phyloP scores from a whole-genome alignment of 225 moss, liverwort and hornwort genomes.

The Thuidium tamariscinum region DNA sequence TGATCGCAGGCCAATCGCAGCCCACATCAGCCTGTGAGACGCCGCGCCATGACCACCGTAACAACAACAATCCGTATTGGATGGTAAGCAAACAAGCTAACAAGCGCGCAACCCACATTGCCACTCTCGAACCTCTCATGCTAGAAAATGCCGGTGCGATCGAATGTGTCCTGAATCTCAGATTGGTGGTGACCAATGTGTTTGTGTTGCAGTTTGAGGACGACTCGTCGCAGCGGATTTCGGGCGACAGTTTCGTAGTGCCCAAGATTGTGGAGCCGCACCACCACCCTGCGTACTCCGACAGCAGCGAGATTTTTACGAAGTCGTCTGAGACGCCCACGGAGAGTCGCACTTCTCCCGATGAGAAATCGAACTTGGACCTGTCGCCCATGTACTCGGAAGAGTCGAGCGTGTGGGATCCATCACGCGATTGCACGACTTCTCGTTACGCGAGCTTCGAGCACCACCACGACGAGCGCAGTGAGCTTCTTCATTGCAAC shows the following conservation, averaged over 20 bases:
- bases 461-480: neutral
- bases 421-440: neutral
- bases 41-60: conserved; percentile 32
- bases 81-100: conserved; percentile 17
- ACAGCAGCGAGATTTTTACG: conserved; percentile 46
- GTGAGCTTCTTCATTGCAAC: neutral
- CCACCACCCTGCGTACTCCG: conserved; percentile 17
- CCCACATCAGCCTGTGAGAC: conserved; percentile 49
- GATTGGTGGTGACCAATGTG: neutral
- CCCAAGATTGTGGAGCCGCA: conserved; percentile 23
- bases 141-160: neutral
- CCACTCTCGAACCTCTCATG: neutral
- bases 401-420: conserved; percentile 27
- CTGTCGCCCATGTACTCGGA: conserved; percentile 27
- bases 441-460: neutral
- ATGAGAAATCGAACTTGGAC: conserved; percentile 23
- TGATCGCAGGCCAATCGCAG: conserved; percentile 34
- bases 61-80: conserved; percentile 32
- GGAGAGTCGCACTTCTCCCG: conserved; percentile 23
- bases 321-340: conserved; percentile 43
- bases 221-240: conserved; percentile 28
- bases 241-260: neutral
- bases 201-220: conserved; percentile 25
- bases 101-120: neutral
- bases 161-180: neutral